Base-by-base conservation (phyloP, 1,284 basidiomycete genomes). In the Ceraceosorus guamensis region DNA sequence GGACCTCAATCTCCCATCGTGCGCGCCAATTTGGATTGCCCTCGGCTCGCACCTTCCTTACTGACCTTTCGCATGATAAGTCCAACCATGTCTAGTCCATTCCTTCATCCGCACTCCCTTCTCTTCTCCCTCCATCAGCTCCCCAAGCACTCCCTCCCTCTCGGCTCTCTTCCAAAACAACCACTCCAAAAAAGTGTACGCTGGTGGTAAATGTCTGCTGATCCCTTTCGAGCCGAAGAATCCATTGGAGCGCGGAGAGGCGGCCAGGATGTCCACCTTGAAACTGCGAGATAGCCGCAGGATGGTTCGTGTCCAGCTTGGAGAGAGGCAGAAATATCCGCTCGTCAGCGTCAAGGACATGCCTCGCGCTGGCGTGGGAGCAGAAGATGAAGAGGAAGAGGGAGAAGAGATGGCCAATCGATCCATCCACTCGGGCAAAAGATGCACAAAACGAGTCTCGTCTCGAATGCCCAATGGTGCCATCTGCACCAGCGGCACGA, bases 1-100 rank as follows among this genome's bases (percentile, higher is more conserved):
- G 46, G 33, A 53, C 47, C 37, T 8, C 16, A 50, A 34, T 16
- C 48, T 16, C 32, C 48, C 32, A 6, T 18, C 33, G 10, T 39
- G 32, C 8, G 6, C 6, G 8, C 16, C 7, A 6, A 41, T n/a
- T 35, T 5, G 24, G n/a, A n/a, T 30, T 4, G 4, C 43, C 16
- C 18, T 14, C 1, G 46, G 53, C 35, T 39, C 10, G 10, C 44
- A 70, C n/a, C n/a, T n/a, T n/a, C n/a, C n/a, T n/a, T n/a, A 41
- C 68, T 53, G 63, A 90, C 92, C 93, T 82, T 97, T 98, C 34
- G 91, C 89, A 71, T 99, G 93, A 78, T 98, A 99, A 0, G 93
- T 98, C 95, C 95, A 99, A 0, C 87, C 89, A n/a, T 82, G 78
- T 62, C 83, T 84, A 70, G 84, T 83, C 93, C 93, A 97, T 77